Conservation (phyloP, 306 rosid species). For the Trifolium fragiferum region DNA sequence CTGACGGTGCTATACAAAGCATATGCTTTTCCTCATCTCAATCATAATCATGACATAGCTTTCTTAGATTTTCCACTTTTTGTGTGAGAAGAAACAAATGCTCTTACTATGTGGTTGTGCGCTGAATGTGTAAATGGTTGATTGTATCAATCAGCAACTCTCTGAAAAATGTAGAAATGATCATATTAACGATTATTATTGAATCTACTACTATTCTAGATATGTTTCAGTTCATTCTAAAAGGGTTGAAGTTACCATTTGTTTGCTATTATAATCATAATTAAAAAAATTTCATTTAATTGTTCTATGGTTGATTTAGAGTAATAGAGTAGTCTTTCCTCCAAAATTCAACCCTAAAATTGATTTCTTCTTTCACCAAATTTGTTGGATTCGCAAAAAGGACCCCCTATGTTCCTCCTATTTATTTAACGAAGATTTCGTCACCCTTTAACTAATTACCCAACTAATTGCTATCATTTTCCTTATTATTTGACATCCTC, state of each 20-base stretch:
- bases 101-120: not conserved
- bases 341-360: not conserved
- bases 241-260: not conserved
- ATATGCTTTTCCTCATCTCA: not conserved
- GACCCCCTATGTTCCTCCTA: not conserved
- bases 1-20: not conserved
- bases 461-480: not conserved
- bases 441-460: not conserved
- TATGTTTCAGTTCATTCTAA: not conserved
- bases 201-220: not conserved
- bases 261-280: not conserved
- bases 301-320: constrained; percentile 1
- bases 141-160: not conserved
- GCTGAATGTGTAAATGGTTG: constrained; percentile 12
- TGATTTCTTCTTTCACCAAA: not conserved
- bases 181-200: not conserved
- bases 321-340: not conserved
- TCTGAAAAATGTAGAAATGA: not conserved
- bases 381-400: not conserved
- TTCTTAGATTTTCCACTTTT: not conserved
- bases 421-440: not conserved
- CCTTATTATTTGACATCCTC: not conserved
- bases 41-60: not conserved
- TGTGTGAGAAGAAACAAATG: constrained; percentile 1
- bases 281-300: not conserved